Percentiles rank a stretch among this genome's conserved stretches.
Evolutionary conservation across 805 yeast species (phyloP).

Genomic region (Kurtzmaniella fragi): DNA sequence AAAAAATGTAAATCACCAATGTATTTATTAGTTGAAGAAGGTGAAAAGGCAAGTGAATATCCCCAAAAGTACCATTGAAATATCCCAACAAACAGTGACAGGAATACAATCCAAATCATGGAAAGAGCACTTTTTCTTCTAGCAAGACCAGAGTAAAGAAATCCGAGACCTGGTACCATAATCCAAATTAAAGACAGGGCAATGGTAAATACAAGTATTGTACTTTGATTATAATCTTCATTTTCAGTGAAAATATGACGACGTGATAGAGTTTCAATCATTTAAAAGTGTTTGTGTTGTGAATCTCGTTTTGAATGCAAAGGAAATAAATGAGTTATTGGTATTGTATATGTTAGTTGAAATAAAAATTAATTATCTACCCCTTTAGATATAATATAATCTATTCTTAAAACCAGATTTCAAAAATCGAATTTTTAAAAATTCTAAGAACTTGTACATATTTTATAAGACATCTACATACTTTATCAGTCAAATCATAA

Average conservation of each 20-base stretch:
- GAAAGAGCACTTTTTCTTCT: slow-evolving; percentile 86
- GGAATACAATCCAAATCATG: slow-evolving; percentile 74
- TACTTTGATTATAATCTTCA: slow-evolving; percentile 22
- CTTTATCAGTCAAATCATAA: no score
- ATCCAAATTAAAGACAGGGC: slow-evolving; percentile 73
- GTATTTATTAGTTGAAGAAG: slow-evolving; percentile 74
- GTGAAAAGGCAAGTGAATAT: slow-evolving; percentile 83
- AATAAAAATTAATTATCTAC: no score
- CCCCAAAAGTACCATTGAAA: slow-evolving; percentile 99
- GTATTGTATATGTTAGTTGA: no score
- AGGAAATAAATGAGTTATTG: no score
- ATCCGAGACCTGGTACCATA: slow-evolving; percentile 95
- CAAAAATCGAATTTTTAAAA: no score
- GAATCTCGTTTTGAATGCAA: no score
- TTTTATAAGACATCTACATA: no score
- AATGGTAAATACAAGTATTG: slow-evolving; percentile 42
- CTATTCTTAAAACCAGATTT: no score
- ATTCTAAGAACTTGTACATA: no score
- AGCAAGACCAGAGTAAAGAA: slow-evolving; percentile 86
- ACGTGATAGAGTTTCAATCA: slow-evolving; percentile 16
- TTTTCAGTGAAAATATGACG: slow-evolving; percentile 33
- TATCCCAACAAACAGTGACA: slow-evolving; percentile 67
- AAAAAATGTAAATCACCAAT: slow-evolving; percentile 83
- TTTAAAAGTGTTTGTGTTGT: not conserved
- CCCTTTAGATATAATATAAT: no score